Percentiles rank a stretch among this genome's conserved stretches.
Conservation (phyloP, 2,329 filamentous ascomycete species). For the Helicocarpus griseus region DNA sequence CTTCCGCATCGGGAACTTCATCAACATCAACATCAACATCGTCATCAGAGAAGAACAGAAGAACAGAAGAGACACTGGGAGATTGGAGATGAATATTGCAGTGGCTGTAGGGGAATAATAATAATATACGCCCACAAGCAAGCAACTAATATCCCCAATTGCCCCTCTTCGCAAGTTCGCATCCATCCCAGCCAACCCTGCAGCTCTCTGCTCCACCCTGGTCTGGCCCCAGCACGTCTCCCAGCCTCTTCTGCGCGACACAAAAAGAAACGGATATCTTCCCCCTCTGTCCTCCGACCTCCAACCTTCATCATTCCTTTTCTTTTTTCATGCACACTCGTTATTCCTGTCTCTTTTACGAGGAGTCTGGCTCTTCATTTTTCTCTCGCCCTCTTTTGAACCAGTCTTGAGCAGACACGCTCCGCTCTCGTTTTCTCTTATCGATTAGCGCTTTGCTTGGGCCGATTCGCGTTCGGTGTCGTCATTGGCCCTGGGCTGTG, state of each 20-base stretch:
- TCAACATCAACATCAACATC: background rate
- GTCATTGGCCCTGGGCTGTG: constrained; percentile 1
- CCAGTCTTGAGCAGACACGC: background rate
- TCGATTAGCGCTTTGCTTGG: background rate
- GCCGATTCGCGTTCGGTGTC: background rate
- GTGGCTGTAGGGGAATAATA: background rate
- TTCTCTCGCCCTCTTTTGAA: background rate
- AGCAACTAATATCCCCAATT: background rate
- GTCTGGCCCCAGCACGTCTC: background rate
- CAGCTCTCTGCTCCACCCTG: background rate
- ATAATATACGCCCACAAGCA: too few species aligned
- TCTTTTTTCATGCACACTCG: background rate
- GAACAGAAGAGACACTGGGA: too few species aligned
- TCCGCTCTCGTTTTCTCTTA: background rate
- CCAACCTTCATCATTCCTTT: too few species aligned
- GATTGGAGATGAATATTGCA: too few species aligned
- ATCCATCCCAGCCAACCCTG: background rate
- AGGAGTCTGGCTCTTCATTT: background rate
- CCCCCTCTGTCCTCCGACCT: too few species aligned
- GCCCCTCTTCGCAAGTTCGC: too few species aligned
- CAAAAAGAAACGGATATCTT: background rate
- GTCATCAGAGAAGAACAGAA: too few species aligned
- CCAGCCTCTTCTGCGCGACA: constrained; percentile 1
- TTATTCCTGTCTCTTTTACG: background rate
- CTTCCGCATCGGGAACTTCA: background rate